Evolutionary conservation across 139 green algal genomes (phyloP).

Genomic region (Ettlia oleoabundans): DNA sequence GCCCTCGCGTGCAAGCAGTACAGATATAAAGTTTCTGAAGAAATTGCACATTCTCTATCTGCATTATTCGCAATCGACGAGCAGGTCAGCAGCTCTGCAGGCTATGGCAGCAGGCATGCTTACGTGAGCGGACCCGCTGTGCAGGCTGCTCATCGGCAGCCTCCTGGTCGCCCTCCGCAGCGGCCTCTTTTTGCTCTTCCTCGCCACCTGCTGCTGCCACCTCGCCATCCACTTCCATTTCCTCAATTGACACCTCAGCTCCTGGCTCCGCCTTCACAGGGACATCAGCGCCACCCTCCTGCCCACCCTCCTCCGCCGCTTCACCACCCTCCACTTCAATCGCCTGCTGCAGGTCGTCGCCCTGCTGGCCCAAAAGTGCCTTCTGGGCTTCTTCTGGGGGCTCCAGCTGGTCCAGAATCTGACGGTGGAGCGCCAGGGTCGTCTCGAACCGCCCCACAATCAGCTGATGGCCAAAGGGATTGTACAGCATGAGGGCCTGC

Average conservation of each 20-base stretch:
- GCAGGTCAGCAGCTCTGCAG: not conserved
- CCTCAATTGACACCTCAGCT: slow-evolving; percentile 25
- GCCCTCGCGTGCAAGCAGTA: no score
- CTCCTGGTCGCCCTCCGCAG: not conserved
- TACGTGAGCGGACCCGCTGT: slow-evolving; percentile 4
- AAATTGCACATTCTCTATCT: no score
- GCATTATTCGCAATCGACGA: no score
- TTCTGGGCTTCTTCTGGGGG: not conserved
- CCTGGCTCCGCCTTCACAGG: slow-evolving; percentile 14
- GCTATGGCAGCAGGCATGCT: not conserved
- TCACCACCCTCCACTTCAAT: slow-evolving; percentile 6
- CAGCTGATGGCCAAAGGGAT: slow-evolving; percentile 80
- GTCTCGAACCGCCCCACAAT: slow-evolving; percentile 41
- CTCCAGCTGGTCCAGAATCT: slow-evolving; percentile 44
- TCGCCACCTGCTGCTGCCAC: not conserved
- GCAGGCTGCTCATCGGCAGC: slow-evolving; percentile 2
- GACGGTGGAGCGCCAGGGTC: slow-evolving; percentile 45
- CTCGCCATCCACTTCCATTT: slow-evolving; percentile 40
- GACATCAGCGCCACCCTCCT: slow-evolving; percentile 14
- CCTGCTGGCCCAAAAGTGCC: not conserved
- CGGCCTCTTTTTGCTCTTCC: no score
- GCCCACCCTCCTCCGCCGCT: slow-evolving; percentile 4
- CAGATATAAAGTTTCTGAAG: no score
- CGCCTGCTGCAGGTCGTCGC: not conserved
- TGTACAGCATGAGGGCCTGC: slow-evolving; percentile 69